These are phyloP conservation scores for Spirogloea muscicola DNA, from an alignment of 139 green algal species.

Conservation along the genomic window DNA sequence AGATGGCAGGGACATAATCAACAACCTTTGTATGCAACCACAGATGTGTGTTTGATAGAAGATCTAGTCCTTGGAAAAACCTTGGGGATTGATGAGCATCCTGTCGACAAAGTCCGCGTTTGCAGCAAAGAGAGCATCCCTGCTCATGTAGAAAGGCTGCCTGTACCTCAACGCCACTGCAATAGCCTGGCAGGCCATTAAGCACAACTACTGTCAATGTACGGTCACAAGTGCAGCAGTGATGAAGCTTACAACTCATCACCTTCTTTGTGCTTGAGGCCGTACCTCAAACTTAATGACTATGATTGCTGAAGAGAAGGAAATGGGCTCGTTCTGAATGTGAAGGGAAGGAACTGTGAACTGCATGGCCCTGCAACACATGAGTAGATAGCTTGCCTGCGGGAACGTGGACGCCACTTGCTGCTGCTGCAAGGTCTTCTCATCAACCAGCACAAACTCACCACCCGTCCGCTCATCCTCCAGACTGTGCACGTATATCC, in stretches of 20 bases:
- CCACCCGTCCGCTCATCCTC: background rate
- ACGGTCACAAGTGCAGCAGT: no score
- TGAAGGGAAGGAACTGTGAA: background rate
- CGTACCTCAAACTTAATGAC: no score
- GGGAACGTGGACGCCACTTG: background rate
- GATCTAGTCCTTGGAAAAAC: no score
- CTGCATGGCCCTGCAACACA: background rate
- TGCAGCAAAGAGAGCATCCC: background rate
- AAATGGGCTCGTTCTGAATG: no score
- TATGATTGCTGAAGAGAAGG: no score
- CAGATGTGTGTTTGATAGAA: no score
- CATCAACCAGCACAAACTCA: slow-evolving; percentile 5
- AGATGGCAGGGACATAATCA: no score
- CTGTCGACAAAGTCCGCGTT: slow-evolving; percentile 12
- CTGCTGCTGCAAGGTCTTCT: background rate
- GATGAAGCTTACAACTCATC: no score
- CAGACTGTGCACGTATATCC: background rate
- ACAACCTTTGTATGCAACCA: no score
- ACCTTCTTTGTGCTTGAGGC: no score
- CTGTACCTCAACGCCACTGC: slow-evolving; percentile 10
- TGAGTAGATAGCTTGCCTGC: background rate
- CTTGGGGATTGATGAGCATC: slow-evolving; percentile 24
- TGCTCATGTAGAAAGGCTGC: slow-evolving; percentile 1
- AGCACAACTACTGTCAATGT: no score
- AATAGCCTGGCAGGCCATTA: slow-evolving; percentile 1